These are phyloP conservation scores for Termitomyces titanicus DNA, from an alignment of 768 basidiomycete species.

Conservation along the genomic window DNA sequence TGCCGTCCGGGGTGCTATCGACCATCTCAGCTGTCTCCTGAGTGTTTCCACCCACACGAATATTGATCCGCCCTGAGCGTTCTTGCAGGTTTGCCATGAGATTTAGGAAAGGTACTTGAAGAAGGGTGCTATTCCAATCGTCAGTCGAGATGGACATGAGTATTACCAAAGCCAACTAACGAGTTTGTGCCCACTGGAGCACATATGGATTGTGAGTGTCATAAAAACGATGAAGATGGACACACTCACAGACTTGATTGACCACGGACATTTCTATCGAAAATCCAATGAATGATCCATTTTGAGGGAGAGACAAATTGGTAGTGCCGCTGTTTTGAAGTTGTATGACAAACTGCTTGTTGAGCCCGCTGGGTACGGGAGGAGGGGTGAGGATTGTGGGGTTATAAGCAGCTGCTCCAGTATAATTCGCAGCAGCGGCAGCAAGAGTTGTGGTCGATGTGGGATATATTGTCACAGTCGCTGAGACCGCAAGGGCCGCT, in stretches of 20 bases:
- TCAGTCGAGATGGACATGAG: neutral
- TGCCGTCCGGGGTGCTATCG: constrained; percentile 41
- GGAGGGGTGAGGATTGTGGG: constrained; percentile 47
- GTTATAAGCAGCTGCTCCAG: constrained; percentile 51
- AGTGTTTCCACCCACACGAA: constrained; percentile 81
- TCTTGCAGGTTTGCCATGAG: constrained; percentile 68
- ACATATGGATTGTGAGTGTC: neutral
- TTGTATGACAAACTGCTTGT: constrained; percentile 42
- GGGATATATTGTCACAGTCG: constrained; percentile 30
- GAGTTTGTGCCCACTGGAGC: constrained; percentile 46
- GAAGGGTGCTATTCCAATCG: constrained; percentile 28
- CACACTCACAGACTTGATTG: constrained; percentile 48
- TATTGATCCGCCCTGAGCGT: constrained; percentile 55
- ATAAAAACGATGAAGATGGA: neutral
- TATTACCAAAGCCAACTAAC: constrained; percentile 20
- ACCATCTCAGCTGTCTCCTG: constrained; percentile 65
- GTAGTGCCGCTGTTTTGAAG: constrained; percentile 21
- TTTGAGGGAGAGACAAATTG: constrained; percentile 18
- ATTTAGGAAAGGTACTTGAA: constrained; percentile 71
- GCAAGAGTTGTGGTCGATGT: constrained; percentile 20
- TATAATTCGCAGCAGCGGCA: constrained; percentile 39
- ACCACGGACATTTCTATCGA: constrained; percentile 62
- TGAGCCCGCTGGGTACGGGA: constrained; percentile 41
- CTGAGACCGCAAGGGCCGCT: constrained; percentile 13
- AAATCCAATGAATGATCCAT: constrained; percentile 49